A percentile compares a stretch with the other conserved stretches of the same genome.
Evolutionary conservation across 148 eudicot species (phyloP).

Genomic region (Hydrangea macrophylla): DNA sequence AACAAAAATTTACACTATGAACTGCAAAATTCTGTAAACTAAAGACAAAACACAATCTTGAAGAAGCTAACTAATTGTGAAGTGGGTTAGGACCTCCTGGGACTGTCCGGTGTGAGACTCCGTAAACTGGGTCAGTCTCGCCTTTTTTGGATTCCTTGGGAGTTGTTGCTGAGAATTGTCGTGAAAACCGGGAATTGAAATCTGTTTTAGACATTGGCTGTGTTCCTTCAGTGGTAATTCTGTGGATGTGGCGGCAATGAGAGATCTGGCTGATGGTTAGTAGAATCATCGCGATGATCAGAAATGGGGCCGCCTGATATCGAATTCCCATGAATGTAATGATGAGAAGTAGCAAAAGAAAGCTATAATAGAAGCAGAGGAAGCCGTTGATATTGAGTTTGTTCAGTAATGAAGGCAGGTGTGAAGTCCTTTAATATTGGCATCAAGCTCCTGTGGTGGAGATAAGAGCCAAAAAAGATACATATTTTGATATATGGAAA

Average conservation of each 20-base stretch:
- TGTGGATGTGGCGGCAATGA: slow-evolving; percentile 24
- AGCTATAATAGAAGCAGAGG: not conserved
- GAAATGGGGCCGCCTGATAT: slow-evolving; percentile 19
- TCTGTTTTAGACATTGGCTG: not conserved
- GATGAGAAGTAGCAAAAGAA: not conserved
- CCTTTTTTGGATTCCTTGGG: slow-evolving; percentile 20
- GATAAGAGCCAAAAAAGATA: slow-evolving; percentile 23
- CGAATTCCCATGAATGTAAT: slow-evolving; percentile 29
- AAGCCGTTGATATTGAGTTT: slow-evolving; percentile 7
- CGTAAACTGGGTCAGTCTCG: slow-evolving; percentile 12
- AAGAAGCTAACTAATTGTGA: slow-evolving; percentile 47
- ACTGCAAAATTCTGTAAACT: slow-evolving; percentile 18
- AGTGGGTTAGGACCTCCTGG: slow-evolving; percentile 84
- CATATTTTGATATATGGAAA: not conserved
- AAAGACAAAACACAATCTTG: slow-evolving; percentile 6
- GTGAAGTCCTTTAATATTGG: slow-evolving; percentile 18
- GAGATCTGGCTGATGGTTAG: slow-evolving; percentile 30
- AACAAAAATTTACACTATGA: slow-evolving; percentile 12
- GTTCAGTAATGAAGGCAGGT: slow-evolving; percentile 9
- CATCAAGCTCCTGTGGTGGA: slow-evolving; percentile 11
- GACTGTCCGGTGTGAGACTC: slow-evolving; percentile 38
- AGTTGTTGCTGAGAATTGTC: slow-evolving; percentile 28
- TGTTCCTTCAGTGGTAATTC: not conserved
- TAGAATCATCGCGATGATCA: slow-evolving; percentile 29
- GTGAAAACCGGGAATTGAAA: slow-evolving; percentile 15